A percentile compares a stretch with the other conserved stretches of the same genome.
Conservation (phyloP, 2,329 filamentous ascomycete genomes). For the Erysiphe pulchra region DNA sequence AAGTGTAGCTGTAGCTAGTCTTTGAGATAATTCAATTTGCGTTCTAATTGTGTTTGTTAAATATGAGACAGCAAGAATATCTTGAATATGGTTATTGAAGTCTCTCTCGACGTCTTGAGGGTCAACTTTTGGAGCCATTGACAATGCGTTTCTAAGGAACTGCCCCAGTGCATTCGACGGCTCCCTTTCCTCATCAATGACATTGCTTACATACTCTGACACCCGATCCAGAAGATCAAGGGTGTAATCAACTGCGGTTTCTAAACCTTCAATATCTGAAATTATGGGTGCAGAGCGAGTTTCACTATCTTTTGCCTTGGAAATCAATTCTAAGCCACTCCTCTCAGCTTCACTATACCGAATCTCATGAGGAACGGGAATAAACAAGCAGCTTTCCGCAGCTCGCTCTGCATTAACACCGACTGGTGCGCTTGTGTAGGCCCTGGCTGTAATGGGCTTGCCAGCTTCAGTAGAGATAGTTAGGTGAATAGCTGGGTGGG, state of each 20-base stretch:
- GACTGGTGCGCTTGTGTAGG: constrained; percentile 88
- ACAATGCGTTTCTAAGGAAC: constrained; percentile 81
- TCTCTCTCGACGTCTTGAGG: constrained; percentile 75
- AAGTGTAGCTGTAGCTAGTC: constrained; percentile 58
- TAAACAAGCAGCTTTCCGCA: constrained; percentile 89
- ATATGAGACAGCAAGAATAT: constrained; percentile 94
- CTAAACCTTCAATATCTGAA: constrained; percentile 73
- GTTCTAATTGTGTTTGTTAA: constrained; percentile 96
- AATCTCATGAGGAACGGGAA: constrained; percentile 87
- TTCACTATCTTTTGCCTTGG: constrained; percentile 56
- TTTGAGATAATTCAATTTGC: constrained; percentile 93
- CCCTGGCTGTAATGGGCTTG: constrained; percentile 66
- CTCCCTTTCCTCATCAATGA: constrained; percentile 77
- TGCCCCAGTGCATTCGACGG: constrained; percentile 83
- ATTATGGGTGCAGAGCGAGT: constrained; percentile 46
- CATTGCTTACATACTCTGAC: constrained; percentile 72
- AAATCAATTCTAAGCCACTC: constrained; percentile 59
- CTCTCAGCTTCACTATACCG: constrained; percentile 62
- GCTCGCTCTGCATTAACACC: constrained; percentile 87
- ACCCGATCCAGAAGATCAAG: constrained; percentile 76
- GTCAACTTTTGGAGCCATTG: constrained; percentile 85
- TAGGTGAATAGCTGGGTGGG: constrained; percentile 89
- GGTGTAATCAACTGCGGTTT: constrained; percentile 67
- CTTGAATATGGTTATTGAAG: constrained; percentile 99
- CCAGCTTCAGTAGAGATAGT: constrained; percentile 81